Base-by-base conservation (phyloP, 2,329 filamentous ascomycete species). In the Chrysoporthe austroafricana region DNA sequence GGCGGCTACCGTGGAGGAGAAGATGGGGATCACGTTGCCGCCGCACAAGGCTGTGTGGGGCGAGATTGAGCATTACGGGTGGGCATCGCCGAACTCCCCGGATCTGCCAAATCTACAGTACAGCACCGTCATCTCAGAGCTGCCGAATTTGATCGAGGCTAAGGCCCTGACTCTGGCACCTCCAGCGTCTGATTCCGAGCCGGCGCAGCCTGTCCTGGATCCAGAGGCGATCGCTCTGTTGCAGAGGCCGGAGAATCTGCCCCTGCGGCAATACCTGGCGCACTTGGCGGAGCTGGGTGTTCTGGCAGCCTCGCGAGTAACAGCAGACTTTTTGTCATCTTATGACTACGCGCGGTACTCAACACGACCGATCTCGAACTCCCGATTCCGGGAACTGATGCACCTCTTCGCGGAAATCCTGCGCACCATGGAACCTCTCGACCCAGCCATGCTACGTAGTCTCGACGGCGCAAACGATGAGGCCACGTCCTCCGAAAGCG, bases 311-410 rank as follows among this genome's bases (percentile, higher is more conserved):
- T 76, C 77, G 42, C 67, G 81, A 1, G 77, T 77, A 2, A 89
- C 76, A 72, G 84, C 71, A 76, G 88, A 77, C 70, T 99, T 98
- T 75, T 80, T 97, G 26, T 79, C 84, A 1, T 81, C 87, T 26
- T 99, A 97, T 79, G 96, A 98, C 79, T 83, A 87, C 67, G 93
- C 94, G 2, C 90, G 95, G 52, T 99, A 97, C 80, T 94, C 92
- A 1, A 87, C 86, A 0, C 81, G 83, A 5, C 86, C 90, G 0
- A 81, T 97, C 4, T 85, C 87, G 2, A 90, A 94, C 72, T 74
- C 79, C 0, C 85, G 90, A 63, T 98, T 99, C 76, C 85, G 91
- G 48, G 81, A 85, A 32, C 82, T 97, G 42, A 97, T 97, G 93
- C 86, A 89, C 66, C 83, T 92, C 36, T 97, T 98, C 77, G 91